Percentiles rank a stretch among this genome's conserved stretches.
These are phyloP conservation scores for Debaryomyces sp. DNA, from an alignment of 1,139 yeast species.

Conservation along the genomic window DNA sequence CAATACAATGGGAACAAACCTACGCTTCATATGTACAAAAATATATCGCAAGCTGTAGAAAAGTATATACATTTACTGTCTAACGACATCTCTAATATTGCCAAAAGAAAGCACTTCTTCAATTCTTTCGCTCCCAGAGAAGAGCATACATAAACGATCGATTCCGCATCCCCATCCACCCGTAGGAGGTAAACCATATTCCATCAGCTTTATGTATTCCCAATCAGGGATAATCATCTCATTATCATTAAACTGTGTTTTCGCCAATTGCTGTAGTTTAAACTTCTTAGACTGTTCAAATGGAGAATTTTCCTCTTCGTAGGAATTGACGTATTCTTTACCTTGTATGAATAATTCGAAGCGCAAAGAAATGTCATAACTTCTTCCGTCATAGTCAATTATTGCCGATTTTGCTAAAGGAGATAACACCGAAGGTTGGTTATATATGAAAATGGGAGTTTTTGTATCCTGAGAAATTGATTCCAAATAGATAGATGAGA, in stretches of 20 bases:
- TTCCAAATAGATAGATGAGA: conserved; percentile 68
- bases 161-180: conserved; percentile 98
- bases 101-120: conserved; percentile 87
- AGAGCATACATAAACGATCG: conserved; percentile 82
- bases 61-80: conserved; percentile 10
- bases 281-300: conserved; percentile 65
- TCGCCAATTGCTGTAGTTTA: conserved; percentile 52
- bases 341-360: conserved; percentile 85
- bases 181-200: conserved; percentile 95
- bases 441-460: conserved; percentile 71
- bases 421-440: conserved; percentile 84
- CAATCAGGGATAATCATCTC: conserved; percentile 76
- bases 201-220: conserved; percentile 72
- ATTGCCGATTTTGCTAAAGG: conserved; percentile 78
- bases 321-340: conserved; percentile 86
- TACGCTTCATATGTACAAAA: conserved; percentile 8
- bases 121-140: conserved; percentile 65
- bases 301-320: conserved; percentile 95
- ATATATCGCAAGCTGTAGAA: neutral
- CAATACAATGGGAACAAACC: neutral
- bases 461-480: conserved; percentile 46
- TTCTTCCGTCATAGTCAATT: conserved; percentile 25
- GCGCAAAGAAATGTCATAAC: conserved; percentile 58
- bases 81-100: conserved; percentile 63
- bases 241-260: conserved; percentile 52